Base-by-base conservation (phyloP, 2,329 filamentous ascomycete genomes). In the Penicillium griseofulvum region DNA sequence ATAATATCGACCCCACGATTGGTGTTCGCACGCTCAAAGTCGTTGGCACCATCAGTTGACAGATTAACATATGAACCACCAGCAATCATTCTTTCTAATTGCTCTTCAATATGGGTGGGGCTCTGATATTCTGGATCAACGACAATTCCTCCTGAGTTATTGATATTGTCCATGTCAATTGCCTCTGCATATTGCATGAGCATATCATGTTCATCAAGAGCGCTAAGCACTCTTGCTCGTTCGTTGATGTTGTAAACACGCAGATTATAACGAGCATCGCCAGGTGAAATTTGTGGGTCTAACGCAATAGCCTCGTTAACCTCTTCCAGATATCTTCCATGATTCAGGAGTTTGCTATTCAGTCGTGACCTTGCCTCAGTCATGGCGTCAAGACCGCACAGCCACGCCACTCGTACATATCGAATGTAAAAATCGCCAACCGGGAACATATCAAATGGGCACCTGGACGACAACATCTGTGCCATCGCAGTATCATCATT, bases 261-360 rank as follows among this genome's bases (percentile, higher is more conserved):
- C 19, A 45, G 7, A 4, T 16, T 4, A 29, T 50, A 49, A 36
- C 16, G 28, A 22, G 3, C 3, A 19, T 34, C 24, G 8, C 12
- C 16, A 8, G 38, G 19, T 29, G 11, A 19, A 11, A 33, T n/a
- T 1, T 24, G n/a, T 2, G 39, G 34, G 6, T 51, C 19, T 10
- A 55, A 22, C 2, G 52, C 52, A 8, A 55, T 55, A 3, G 33
- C 33, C 37, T 51, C 19, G 12, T 45, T 55, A 16, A 55, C 16
- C 16, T 51, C 47, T 5, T 16, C 17, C 9, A 51, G 39, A 19
- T 39, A 44, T 31, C 14, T 22, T 28, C 36, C 52, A 34, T 51
- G 52, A 7, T 5, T 9, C 5, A 2, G 10, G 17, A 55, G 24
- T 31, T 51, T 55, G n/a, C 8, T 5, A 4, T 3, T 7, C 24